These are phyloP conservation scores for Fagopyrum homotropicum DNA, from an alignment of 148 eudicot genomes.

Conservation along the genomic window DNA sequence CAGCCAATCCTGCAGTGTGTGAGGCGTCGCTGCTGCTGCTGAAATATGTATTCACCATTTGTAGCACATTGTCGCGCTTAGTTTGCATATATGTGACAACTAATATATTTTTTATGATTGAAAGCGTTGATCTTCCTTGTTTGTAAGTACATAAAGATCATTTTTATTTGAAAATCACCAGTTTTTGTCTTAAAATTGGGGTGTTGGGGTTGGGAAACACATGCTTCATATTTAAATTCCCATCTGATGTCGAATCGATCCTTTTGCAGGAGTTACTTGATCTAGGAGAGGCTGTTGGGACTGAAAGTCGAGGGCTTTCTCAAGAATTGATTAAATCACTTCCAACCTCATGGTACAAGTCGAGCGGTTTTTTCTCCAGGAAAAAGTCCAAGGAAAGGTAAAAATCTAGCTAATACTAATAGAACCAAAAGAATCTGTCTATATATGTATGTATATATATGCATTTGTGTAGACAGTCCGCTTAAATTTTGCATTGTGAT, in stretches of 20 bases:
- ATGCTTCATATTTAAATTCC: not conserved
- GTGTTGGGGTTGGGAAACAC: not conserved
- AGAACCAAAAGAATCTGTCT: not conserved
- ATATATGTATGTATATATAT: not conserved
- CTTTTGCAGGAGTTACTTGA: conserved; percentile 61
- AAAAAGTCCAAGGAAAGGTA: conserved; percentile 60
- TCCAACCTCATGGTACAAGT: conserved; percentile 61
- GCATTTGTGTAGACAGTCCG: not conserved
- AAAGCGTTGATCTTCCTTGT: not conserved
- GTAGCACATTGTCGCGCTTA: not conserved
- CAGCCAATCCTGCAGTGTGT: not conserved
- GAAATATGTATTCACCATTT: not conserved
- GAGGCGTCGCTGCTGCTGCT: not conserved
- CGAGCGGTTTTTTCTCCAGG: conserved; percentile 65
- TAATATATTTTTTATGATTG: not conserved
- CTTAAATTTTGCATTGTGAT: not conserved
- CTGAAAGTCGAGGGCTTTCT: conserved; percentile 65
- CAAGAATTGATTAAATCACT: conserved; percentile 56
- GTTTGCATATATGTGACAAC: not conserved
- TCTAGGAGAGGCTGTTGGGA: conserved; percentile 69
- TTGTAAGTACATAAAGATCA: not conserved
- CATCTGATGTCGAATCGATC: not conserved
- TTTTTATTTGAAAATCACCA: not conserved
- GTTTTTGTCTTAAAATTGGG: not conserved
- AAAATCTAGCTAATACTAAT: not conserved